Evolutionary conservation across 192 early-diverging fungal species (phyloP), one percentile per base, ranked within the genome.

Genomic region (Geranomyces michiganensis): DNA sequence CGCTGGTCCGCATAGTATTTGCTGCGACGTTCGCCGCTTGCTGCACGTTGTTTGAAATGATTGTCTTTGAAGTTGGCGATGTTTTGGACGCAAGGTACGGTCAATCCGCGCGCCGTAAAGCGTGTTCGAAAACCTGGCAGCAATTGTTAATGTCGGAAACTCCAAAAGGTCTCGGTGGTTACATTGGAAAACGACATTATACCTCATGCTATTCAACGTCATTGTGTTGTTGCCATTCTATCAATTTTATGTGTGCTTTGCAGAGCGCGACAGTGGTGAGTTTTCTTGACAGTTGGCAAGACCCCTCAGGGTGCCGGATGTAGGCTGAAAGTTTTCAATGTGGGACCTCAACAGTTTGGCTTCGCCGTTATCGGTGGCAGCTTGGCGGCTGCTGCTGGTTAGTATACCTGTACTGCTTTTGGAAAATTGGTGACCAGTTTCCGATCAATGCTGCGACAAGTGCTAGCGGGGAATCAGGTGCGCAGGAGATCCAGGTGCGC

Each of bases 61-160:
- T 96, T 17, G 85, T 96, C 46, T 87, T 93, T 76, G 93, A 93
- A 71, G 93, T 96, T 62, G 79, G 81, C 48, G 87, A 87, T 8
- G 63, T 94, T 12, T 47, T 77, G 53, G 70, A 71, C 46, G 56
- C 47, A 58, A 67, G 75, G 68, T 70, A 61, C 36, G 36, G 36
- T 10, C 5, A 7, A 7, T 3, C 10, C 36, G 36, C 36, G 36
- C 36, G 5, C 36, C 36, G 5, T 41, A 41, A 7, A 10, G 5
- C 5, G 3, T 10, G 36, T 41, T 41, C 36, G 3, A 10, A 10
- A 10, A 3, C 10, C 10, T 41, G 5, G 36, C n/a, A n/a, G n/a
- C n/a, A 41, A 41, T 41, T 3, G 36, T 10, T 41, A 7, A 41
- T 41, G 36, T 41, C n/a, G n/a, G 36, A 4, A 53, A 53, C 19